phyloP scores from a whole-genome alignment of 2,329 filamentous ascomycete species.

The Diaporthe caulivora region DNA sequence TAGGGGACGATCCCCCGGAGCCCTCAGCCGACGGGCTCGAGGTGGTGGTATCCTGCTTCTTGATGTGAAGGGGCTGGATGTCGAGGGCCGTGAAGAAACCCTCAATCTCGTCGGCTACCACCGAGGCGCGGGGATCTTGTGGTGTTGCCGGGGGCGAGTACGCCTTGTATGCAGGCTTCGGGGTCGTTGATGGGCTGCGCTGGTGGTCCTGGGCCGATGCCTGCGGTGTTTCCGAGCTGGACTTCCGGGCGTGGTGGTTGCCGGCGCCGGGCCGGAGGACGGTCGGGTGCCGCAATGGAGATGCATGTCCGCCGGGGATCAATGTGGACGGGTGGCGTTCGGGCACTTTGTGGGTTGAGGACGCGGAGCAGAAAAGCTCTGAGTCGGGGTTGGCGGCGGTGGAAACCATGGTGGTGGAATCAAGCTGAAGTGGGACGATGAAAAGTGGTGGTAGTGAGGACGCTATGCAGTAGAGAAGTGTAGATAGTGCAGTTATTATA shows the following conservation, averaged over 20 bases:
- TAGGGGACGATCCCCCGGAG: conserved; percentile 6
- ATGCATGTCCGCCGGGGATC: conserved; percentile 37
- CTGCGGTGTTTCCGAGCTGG: conserved; percentile 17
- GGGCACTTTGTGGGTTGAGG: conserved; percentile 14
- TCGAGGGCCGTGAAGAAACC: conserved; percentile 35
- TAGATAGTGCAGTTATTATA: neutral
- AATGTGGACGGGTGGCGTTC: conserved; percentile 37
- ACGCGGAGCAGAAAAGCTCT: conserved; percentile 29
- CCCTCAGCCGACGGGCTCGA: neutral
- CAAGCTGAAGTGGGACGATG: neutral
- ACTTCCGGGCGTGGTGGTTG: neutral
- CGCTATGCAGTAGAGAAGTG: neutral
- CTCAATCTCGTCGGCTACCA: conserved; percentile 35
- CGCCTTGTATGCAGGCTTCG: conserved; percentile 36
- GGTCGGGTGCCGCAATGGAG: conserved; percentile 34
- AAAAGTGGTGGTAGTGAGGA: neutral
- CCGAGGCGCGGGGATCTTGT: conserved; percentile 32
- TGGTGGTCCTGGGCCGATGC: conserved; percentile 3
- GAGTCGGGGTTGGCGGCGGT: conserved; percentile 21
- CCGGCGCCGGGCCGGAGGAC: conserved; percentile 37
- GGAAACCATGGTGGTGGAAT: conserved; percentile 21
- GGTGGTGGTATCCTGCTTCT: conserved; percentile 22
- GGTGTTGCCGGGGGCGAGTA: conserved; percentile 32
- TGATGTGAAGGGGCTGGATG: conserved; percentile 33
- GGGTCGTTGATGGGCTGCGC: neutral